Base-by-base conservation (phyloP, 2,329 filamentous ascomycete species). In the Fusarium sp. region DNA sequence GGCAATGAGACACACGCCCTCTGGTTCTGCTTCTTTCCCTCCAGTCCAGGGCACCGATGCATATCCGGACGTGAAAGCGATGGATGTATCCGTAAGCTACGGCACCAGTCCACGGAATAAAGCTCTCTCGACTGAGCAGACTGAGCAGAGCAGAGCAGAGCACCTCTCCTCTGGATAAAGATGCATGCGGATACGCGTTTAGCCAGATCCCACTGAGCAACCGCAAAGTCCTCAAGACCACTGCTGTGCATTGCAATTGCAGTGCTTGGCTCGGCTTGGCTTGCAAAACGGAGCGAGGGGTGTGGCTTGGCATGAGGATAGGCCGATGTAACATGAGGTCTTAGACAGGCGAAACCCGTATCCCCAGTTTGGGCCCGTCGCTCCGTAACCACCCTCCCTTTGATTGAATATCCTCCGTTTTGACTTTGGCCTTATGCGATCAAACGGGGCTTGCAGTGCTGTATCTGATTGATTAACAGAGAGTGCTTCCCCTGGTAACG, bases 271-370 rank as follows among this genome's bases (percentile, higher is more conserved):
- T 42, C 59, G 45, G 45, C 58, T 61, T 40, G 56, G 58, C 38
- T 22, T 34, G 28, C 35, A 38, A 55, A 28, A 36, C 10, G 28
- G 31, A 45, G 48, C 12, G 4, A 13, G 24, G 38, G 44, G 58
- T 6, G 62, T 58, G 54, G 34, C 39, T 47, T 39, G 41, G 32
- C 13, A 28, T 9, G 44, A 28, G 58, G 59, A 50, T 53, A 54
- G 40, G 45, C 43, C 48, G 60, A 70, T 70, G 67, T 63, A 70
- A 69, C 67, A 22, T 63, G 46, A 61, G 52, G 65, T 59, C 35
- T 61, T 51, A 41, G 38, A 50, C 59, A 64, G 59, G 59, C 58
- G 65, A 64, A 66, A 35, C 44, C 65, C 62, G 66, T 60, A 36
- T 44, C 49, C 49, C 32, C 57, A 57, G 41, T 49, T 59, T 47